Conservation (phyloP, 176 grass and related monocot genomes). For the Oryza longistaminata region DNA sequence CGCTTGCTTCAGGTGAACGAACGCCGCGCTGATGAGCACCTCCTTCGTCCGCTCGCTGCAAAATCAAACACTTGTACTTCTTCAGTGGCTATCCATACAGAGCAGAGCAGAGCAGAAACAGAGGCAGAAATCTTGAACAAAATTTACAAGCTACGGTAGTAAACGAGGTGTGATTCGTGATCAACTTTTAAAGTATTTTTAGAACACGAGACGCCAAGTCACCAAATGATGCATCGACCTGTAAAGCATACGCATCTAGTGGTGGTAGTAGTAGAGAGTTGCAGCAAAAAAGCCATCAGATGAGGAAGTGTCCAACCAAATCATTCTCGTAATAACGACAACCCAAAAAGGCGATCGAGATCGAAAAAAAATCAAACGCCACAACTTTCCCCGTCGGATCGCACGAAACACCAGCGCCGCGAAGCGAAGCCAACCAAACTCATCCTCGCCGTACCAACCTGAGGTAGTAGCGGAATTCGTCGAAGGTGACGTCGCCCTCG, state of each 20-base stretch:
- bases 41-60: slow-evolving; percentile 78
- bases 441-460: slow-evolving; percentile 41
- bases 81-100: slow-evolving; percentile 8
- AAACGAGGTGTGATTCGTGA: too few species aligned
- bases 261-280: background rate
- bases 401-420: background rate
- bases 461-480: slow-evolving; percentile 84
- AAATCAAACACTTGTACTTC: background rate
- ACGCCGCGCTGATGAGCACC: slow-evolving; percentile 85
- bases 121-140: background rate
- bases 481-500: slow-evolving; percentile 71
- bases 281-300: background rate
- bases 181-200: too few species aligned
- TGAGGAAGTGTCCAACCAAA: background rate
- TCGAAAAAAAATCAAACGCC: background rate
- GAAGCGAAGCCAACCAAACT: background rate
- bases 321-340: background rate
- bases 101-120: slow-evolving; percentile 18
- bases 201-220: slow-evolving; percentile 8
- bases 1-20: slow-evolving; percentile 78
- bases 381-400: slow-evolving; percentile 28
- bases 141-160: background rate
- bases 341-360: background rate
- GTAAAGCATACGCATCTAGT: background rate
- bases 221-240: background rate